Percentiles rank a stretch among this genome's conserved stretches.
phyloP scores from a whole-genome alignment of 2,329 filamentous ascomycete species.

The Ceratocystis albifundus region DNA sequence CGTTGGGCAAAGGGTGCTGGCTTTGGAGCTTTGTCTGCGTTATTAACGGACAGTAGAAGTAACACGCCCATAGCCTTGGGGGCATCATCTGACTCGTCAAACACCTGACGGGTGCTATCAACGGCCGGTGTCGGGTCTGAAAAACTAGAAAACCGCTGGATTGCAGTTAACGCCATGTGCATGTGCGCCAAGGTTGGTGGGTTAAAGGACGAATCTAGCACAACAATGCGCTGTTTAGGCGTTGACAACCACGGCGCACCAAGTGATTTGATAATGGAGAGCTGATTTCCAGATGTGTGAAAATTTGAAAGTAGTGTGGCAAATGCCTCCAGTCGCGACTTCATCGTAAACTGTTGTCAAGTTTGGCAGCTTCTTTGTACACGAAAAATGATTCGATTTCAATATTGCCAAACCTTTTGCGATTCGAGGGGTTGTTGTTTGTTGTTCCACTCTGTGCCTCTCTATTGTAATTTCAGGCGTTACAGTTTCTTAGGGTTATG shows the following conservation, averaged over 20 bases:
- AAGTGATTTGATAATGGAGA: conserved; percentile 8
- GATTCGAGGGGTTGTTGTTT: too few species aligned
- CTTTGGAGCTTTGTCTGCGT: conserved; percentile 54
- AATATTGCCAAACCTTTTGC: not conserved
- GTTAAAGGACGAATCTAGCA: conserved; percentile 59
- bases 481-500: too few species aligned
- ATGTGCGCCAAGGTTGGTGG: conserved; percentile 53
- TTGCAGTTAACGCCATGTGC: conserved; percentile 43
- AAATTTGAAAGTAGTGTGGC: conserved; percentile 12
- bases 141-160: conserved; percentile 26
- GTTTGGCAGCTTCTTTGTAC: not conserved
- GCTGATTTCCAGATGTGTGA: conserved; percentile 12
- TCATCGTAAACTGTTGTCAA: not conserved
- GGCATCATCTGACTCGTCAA: not conserved
- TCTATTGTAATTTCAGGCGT: too few species aligned
- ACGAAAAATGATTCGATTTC: not conserved
- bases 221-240: conserved; percentile 33
- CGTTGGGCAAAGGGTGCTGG: conserved; percentile 57
- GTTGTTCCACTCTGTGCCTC: too few species aligned
- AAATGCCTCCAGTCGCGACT: not conserved
- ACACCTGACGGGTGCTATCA: not conserved
- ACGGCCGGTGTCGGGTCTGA: not conserved
- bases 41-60: conserved; percentile 50
- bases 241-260: conserved; percentile 7
- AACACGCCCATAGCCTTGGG: conserved; percentile 35